Evolutionary conservation across 805 yeast genomes (phyloP), one percentile per base, ranked within the genome.

Genomic region (Kodamaea lidongshanica): DNA sequence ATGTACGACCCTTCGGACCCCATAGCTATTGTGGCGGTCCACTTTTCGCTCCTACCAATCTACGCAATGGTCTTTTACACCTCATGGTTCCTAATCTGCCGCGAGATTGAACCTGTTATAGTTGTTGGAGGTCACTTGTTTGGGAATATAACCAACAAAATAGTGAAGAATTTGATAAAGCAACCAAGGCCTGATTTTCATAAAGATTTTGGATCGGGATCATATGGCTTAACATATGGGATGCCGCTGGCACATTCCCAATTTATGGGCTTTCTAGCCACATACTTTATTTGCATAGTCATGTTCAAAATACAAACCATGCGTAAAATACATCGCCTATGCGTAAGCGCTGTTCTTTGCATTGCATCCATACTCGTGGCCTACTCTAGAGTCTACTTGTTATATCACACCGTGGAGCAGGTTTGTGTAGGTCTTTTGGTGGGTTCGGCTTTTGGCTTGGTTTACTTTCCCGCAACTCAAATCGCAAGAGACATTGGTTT

Each of bases 171-270:
- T 12, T 21, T 72, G 1, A 54, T 86, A 22, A 74, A 71, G 41
- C 83, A 82, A 47, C 79, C 84, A 13, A 67, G 98, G 38, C 98
- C 98, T 6, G 70, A 61, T 5, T 64, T 64, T 46, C 70, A 65
- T 40, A 55, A 54, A 33, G 60, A 56, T 23, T 65, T 65, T 32
- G 70, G 70, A n/a, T 50, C 61, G 25, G 74, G 44, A 15, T 67
- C 61, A 15, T 50, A 50, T 25, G 54, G 74, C 35, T 67, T 81
- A 39, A 77, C 81, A 1, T 87, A 79, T 52, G 98, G 98, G 0
- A 89, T 89, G 96, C 98, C 98, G 0, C 77, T 88, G 31, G 96
- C 98, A 1, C 98, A 89, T 56, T 77, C 95, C 0, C 98, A 89
- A 58, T 92, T 88, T 54, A 82, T 89, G 87, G 94, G 95, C 2